phyloP scores from a whole-genome alignment of 2,329 filamentous ascomycete species.

The Rhexocercosporidium sp. region DNA sequence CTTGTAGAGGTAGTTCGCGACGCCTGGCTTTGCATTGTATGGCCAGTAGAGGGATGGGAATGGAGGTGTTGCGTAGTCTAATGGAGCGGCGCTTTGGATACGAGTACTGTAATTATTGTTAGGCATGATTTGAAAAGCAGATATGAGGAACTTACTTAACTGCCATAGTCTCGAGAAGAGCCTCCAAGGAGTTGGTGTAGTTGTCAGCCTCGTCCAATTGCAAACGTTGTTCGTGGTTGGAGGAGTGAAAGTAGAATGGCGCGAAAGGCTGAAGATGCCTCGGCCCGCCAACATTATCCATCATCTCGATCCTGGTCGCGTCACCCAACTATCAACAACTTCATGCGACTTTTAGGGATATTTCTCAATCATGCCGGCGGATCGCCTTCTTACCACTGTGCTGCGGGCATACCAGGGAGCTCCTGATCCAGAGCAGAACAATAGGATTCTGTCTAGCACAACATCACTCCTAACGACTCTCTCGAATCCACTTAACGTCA shows the following conservation, averaged over 20 bases:
- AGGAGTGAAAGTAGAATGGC: neutral
- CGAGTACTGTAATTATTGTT: constrained; percentile 31
- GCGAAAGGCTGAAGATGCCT: constrained; percentile 29
- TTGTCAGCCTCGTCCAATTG: constrained; percentile 14
- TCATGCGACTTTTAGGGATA: constrained; percentile 22
- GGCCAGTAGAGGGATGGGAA: constrained; percentile 76
- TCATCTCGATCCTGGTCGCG: constrained; percentile 16
- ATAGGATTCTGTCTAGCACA: constrained; percentile 53
- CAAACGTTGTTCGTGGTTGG: constrained; percentile 3
- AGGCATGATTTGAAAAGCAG: constrained; percentile 7
- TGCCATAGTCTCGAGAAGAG: constrained; percentile 18
- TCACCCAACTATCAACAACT: constrained; percentile 15
- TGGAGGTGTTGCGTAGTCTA: constrained; percentile 62
- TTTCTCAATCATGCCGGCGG: constrained; percentile 37
- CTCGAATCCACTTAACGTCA: constrained; percentile 63
- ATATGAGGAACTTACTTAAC: constrained; percentile 27
- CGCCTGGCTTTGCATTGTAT: constrained; percentile 48
- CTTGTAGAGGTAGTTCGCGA: constrained; percentile 60
- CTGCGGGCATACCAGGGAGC: constrained; percentile 40
- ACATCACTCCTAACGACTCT: constrained; percentile 61
- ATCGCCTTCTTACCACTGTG: constrained; percentile 42
- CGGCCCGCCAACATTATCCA: constrained; percentile 17
- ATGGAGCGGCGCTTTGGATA: constrained; percentile 36
- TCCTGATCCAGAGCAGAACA: constrained; percentile 34
- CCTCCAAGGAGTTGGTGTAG: neutral